Evolutionary conservation across 2,329 filamentous ascomycete species (phyloP).

Genomic region (Didymella glomerata): DNA sequence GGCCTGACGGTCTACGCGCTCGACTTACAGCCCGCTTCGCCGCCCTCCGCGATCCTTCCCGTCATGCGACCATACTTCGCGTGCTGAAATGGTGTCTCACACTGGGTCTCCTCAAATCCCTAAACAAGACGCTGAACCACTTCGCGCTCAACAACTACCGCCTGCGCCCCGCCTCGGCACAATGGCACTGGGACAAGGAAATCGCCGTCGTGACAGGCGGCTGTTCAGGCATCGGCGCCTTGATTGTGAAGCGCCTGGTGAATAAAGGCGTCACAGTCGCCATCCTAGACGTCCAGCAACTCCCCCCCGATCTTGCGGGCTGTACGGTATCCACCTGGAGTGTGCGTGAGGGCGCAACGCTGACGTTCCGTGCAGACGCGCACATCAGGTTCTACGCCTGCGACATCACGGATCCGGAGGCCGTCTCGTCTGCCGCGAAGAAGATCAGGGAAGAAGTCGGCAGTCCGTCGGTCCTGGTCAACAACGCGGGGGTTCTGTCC

Average conservation of each 20-base stretch:
- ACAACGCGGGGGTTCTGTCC: conserved; percentile 48
- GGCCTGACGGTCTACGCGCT: conserved; percentile 35
- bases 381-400: conserved; percentile 45
- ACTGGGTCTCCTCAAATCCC: conserved; percentile 42
- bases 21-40: conserved; percentile 32
- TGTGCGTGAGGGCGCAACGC: background rate
- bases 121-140: conserved; percentile 42
- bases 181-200: conserved; percentile 46
- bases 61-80: conserved; percentile 33
- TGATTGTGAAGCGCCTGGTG: conserved; percentile 40
- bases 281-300: conserved; percentile 44
- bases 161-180: conserved; percentile 45
- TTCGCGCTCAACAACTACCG: conserved; percentile 53
- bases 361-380: conserved; percentile 29
- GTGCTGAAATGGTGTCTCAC: conserved; percentile 43
- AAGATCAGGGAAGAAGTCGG: conserved; percentile 36
- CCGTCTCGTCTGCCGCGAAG: conserved; percentile 39
- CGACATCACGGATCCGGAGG: conserved; percentile 44
- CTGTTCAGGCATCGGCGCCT: conserved; percentile 48
- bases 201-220: conserved; percentile 51
- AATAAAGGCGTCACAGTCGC: conserved; percentile 43
- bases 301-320: conserved; percentile 39
- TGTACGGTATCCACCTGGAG: conserved; percentile 28
- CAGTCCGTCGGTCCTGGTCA: conserved; percentile 46
- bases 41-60: conserved; percentile 35